Evolutionary conservation across 352 stramenopile species (phyloP), one percentile per base, ranked within the genome.

Genomic region (Phytophthora capsici): DNA sequence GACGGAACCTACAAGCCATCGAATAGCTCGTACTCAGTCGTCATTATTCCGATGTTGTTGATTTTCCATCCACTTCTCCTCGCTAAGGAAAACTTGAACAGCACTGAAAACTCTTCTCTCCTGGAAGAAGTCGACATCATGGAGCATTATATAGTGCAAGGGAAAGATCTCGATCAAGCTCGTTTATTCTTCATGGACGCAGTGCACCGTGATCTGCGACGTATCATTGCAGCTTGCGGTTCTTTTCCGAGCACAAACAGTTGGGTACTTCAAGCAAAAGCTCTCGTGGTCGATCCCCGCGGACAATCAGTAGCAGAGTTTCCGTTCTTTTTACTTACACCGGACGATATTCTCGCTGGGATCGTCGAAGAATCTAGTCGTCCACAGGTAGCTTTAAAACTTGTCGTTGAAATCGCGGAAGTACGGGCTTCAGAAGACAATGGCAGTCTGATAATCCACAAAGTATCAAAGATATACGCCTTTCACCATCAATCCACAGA

Each of bases 131-230:
- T 81, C 0, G 57, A 85, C 2, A 30, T 73, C 19, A 40, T 84
- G 0, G 80, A 89, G 47, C 67, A 84, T 25, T 56, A 86, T 19
- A 43, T 85, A 13, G 40, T 82, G 16, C 73, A 85, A 57, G 80
- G 75, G 7, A 63, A 48, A 17, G 73, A 84, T 4, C 26, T 60
- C 10, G 14, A 1, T 0, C 80, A 79, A 22, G 77, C 80, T 14
- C 61, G 72, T 3, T 48, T 12, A 23, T 82, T 80, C 28, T 85
- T 89, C 43, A 56, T 70, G 0, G 73, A 83, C 17, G 77, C 70
- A 38, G 73, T 80, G n/a, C 32, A 32, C 0, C 57, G 25, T 23
- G 80, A 89, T 19, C 23, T 79, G 25, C 44, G 40, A 6, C 65
- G 73, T 10, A 57, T 89, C 26, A 9, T 16, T 53, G 13, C 34